Conservation (phyloP, 2,329 filamentous ascomycete species). For the Fusarium xylarioides region DNA sequence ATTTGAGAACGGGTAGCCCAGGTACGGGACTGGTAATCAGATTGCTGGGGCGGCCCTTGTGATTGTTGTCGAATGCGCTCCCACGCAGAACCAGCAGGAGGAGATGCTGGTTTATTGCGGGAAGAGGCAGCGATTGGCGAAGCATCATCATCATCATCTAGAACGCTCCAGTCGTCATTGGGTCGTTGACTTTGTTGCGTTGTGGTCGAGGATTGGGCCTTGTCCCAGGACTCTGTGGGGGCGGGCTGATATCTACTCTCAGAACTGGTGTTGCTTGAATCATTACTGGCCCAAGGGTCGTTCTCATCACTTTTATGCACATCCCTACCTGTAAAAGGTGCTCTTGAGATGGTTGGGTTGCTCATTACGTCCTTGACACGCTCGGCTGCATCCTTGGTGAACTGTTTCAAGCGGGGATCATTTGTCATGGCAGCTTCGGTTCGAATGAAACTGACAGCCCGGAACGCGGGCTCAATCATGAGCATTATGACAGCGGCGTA, state of each 20-base stretch:
- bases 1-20: constrained; percentile 23
- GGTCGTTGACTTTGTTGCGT: constrained; percentile 15
- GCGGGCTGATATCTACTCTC: not conserved
- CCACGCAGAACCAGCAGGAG: constrained; percentile 51
- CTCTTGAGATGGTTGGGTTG: constrained; percentile 7
- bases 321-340: constrained; percentile 9
- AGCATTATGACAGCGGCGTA: constrained; percentile 41
- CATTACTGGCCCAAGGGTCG: constrained; percentile 8
- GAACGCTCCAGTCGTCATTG: constrained; percentile 39
- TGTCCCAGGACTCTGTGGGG: constrained; percentile 13
- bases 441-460: constrained; percentile 36
- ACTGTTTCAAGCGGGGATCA: constrained; percentile 33
- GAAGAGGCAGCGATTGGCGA: constrained; percentile 53
- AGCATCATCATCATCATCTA: constrained; percentile 52
- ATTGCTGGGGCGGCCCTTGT: constrained; percentile 31
- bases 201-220: not conserved
- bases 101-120: constrained; percentile 28
- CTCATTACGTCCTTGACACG: constrained; percentile 39
- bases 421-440: constrained; percentile 37
- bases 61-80: constrained; percentile 53
- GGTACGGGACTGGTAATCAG: constrained; percentile 19
- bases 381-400: constrained; percentile 37
- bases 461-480: constrained; percentile 40
- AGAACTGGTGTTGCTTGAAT: not conserved
- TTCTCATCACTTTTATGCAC: constrained; percentile 9